phyloP scores from a whole-genome alignment of 2,329 filamentous ascomycete species.

The Gaeumannomyces tritici region DNA sequence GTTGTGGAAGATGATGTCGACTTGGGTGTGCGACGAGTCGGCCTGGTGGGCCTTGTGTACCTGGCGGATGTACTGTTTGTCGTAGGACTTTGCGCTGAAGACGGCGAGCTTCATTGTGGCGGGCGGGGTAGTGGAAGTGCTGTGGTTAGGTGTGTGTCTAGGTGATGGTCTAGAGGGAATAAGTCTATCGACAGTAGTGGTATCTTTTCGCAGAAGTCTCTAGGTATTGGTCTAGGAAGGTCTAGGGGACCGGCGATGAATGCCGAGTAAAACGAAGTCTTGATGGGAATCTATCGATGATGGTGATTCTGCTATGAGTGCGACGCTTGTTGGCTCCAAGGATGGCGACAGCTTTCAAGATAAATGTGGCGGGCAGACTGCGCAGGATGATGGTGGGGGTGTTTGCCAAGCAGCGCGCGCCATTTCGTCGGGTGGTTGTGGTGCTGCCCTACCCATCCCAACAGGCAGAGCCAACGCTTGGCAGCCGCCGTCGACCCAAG shows the following conservation, averaged over 20 bases:
- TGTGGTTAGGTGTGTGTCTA: too few relatives aligned
- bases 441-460: neutral
- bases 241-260: too few relatives aligned
- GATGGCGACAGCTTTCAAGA: neutral
- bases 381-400: neutral
- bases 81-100: slow-evolving; percentile 57
- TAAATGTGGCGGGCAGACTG: neutral
- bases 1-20: slow-evolving; percentile 47
- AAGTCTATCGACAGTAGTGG: neutral
- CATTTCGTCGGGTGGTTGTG: too few relatives aligned
- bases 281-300: neutral
- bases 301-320: neutral
- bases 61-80: slow-evolving; percentile 42
- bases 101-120: slow-evolving; percentile 47
- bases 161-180: neutral
- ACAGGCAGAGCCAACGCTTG: neutral
- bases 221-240: too few relatives aligned
- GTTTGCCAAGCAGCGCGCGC: neutral
- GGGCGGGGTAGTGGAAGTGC: slow-evolving; percentile 6
- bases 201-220: too few relatives aligned
- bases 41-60: slow-evolving; percentile 16
- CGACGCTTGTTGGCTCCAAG: too few relatives aligned
- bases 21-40: slow-evolving; percentile 3
- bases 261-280: too few relatives aligned
- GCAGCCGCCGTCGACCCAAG: too few relatives aligned